Evolutionary conservation across 1,284 basidiomycete species (phyloP), one percentile per base, ranked within the genome.

Genomic region (Ganoderma leucocontextum): DNA sequence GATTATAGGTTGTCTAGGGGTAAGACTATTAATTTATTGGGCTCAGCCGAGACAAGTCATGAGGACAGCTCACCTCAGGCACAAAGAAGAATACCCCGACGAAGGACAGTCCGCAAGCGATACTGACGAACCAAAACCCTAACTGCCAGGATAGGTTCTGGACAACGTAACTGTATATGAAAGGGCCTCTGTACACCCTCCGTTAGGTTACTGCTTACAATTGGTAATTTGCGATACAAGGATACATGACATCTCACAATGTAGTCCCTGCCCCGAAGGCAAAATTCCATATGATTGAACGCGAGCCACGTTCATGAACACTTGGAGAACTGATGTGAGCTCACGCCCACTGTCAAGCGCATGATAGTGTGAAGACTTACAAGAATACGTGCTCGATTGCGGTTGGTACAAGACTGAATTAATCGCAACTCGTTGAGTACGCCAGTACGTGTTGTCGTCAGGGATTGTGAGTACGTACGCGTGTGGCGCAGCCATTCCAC

Each of bases 401-500:
- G 0, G 83, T 82, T 0, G 83, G 81, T 0, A 84, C 82, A 41
- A 84, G 73, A 66, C 82, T 82, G 29, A 9, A 8, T 10, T 7
- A n/a, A n/a, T n/a, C n/a, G n/a, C n/a, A n/a, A n/a, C n/a, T n/a
- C n/a, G n/a, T n/a, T n/a, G n/a, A n/a, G n/a, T n/a, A n/a, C n/a
- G n/a, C n/a, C n/a, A n/a, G n/a, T n/a, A n/a, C n/a, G n/a, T n/a
- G n/a, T n/a, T n/a, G n/a, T n/a, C n/a, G n/a, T n/a, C n/a, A n/a
- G n/a, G n/a, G n/a, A n/a, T n/a, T n/a, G n/a, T n/a, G n/a, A 5
- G 47, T 22, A 59, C 64, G 6, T 58, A 81, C 82, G 80, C 81
- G 75, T 83, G 82, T 49, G 83, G 68, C 2, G 83, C 79, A 5
- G 83, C 83, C 83, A 83, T 84, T 22, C 82, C 83, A 70, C 84